Base-by-base conservation (phyloP, 257 asterid genomes). In the Ajuga chamaepitys region DNA sequence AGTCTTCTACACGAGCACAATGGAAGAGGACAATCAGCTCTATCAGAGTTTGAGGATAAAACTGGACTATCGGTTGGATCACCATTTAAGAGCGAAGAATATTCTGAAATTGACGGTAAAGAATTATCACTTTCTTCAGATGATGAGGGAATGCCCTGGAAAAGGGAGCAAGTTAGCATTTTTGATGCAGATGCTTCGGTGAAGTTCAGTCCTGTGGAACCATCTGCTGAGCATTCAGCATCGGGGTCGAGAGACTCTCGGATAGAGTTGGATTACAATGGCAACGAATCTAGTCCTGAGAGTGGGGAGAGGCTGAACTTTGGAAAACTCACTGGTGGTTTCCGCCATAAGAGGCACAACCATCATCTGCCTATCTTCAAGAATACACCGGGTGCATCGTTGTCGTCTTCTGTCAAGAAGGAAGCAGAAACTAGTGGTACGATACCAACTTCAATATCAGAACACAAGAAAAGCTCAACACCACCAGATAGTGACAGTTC, bases 261-360 rank as follows among this genome's bases (percentile, higher is more conserved):
- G 21, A 51, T 20, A 12, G 80, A 67, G 45, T 35, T 68, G 2
- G 37, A 46, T 18, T 67, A 70, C 24, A 37, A 21, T 45, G 74
- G 50, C 45, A 56, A 72, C 14, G 79, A 84, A 66, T 75, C 74
- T 4, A 65, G 35, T 77, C 67, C 81, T 22, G 78, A 70, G 30
- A 64, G 61, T 26, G 81, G 51, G 48, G 80, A 25, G 55, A 83
- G 71, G 45, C 83, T 93, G 74, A 79, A 77, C 65, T 84, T 84
- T 52, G 94, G 82, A 52, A 86, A 75, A 71, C 79, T 93, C 73
- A 89, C 96, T 2, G 99, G 99, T 61, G 97, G 99, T 68, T 57
- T 89, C 26, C 86, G 91, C 47, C 96, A 93, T 45, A 93, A 89
- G 78, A 80, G 88, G 28, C 58, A 81, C 69, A 62, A 25, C 21